Evolutionary conservation across 306 rosid genomes (phyloP), one percentile per base, ranked within the genome.

Genomic region (Cicer pinnatifidum): DNA sequence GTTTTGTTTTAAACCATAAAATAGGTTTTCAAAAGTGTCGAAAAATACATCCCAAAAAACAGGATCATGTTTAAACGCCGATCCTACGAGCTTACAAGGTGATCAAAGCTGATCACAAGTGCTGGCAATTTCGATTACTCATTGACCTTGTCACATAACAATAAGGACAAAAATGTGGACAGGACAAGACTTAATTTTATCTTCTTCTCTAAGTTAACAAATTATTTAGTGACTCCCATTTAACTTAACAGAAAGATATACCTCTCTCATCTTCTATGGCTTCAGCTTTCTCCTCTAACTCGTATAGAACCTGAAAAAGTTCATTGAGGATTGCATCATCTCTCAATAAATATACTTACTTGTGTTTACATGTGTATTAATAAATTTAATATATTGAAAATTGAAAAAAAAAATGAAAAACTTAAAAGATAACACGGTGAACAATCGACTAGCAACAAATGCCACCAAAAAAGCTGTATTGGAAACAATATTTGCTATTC

Each of bases 221-320:
- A 37, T 4, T 48, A 47, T 50, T 17, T 23, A 33, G 28, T 9
- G 77, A 71, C 67, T 67, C 66, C 46, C 48, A 80, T 41, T 72
- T 59, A 72, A 75, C 6, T 40, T 45, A 73, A 41, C 53, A 72
- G 12, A 78, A 63, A 51, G 44, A 59, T 12, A 52, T 83, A 91
- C 98, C 98, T 86, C 98, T 84, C 89, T 93, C 98, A 64, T 91
- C 96, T 69, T 89, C 74, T 75, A 93, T 89, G 62, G 85, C 88
- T 79, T 87, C 97, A 19, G 94, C 96, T 75, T 89, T 93, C 85
- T 91, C 92, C 86, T 93, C 98, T 67, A 93, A 81, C 85, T 93
- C 98, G 39, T 80, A 85, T 16, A 93, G 77, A 72, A 93, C 94
- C 98, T 93, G 89, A 52, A 72, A 76, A 77, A 23, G 47, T 50